phyloP scores from a whole-genome alignment of 2,329 filamentous ascomycete species.

The Penicillium sp. region DNA sequence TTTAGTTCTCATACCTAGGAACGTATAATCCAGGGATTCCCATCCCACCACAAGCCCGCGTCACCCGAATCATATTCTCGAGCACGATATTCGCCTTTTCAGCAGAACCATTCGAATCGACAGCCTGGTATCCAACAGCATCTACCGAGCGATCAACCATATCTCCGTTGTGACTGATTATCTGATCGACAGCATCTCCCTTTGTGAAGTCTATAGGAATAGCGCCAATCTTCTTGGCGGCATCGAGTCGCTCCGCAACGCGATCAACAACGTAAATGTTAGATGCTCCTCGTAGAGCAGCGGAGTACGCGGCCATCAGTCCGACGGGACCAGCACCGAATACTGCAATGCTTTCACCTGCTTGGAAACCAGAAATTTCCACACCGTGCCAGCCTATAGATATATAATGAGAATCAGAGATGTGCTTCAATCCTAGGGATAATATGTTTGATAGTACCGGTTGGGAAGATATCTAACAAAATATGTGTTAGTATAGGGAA shows the following conservation, averaged over 20 bases:
- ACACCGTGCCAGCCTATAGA: neutral
- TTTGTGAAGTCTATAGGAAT: neutral
- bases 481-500: neutral
- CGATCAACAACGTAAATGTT: neutral
- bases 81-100: neutral
- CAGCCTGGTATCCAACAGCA: neutral
- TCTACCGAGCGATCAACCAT: neutral
- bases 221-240: neutral
- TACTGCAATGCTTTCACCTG: neutral
- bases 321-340: neutral
- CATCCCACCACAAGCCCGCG: neutral
- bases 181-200: neutral
- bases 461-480: neutral
- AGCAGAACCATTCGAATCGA: neutral
- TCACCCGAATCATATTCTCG: neutral
- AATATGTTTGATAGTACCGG: neutral
- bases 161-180: neutral
- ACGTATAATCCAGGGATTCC: neutral
- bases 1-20: neutral
- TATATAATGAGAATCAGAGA: neutral
- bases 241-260: neutral
- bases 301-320: neutral
- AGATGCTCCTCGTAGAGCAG: neutral
- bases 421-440: neutral
- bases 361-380: neutral